Evolutionary conservation across 1,284 basidiomycete genomes (phyloP).

Genomic region (Ceratorhiza oryzae-sativae): DNA sequence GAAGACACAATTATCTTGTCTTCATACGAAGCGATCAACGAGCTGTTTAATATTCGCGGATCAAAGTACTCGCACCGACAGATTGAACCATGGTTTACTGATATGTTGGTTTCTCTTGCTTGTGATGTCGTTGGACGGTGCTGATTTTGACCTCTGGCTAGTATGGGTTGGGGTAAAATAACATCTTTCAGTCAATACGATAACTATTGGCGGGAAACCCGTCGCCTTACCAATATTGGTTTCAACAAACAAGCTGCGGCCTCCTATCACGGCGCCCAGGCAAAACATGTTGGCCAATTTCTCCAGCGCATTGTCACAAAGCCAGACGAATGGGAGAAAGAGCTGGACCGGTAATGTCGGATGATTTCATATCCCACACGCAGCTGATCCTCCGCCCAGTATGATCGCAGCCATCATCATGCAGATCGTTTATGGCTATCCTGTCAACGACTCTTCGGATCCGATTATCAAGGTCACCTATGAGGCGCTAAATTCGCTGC

Average conservation of each 20-base stretch:
- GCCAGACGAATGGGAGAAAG: constrained; percentile 7
- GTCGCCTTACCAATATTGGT: constrained; percentile 5
- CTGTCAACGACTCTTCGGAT: background rate
- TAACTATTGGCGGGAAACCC: constrained; percentile 3
- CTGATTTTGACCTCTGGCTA: background rate
- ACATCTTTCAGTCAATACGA: background rate
- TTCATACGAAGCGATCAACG: background rate
- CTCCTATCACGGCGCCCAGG: constrained; percentile 4
- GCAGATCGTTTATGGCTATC: constrained; percentile 11
- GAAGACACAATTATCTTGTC: constrained; percentile 15
- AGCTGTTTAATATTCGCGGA: constrained; percentile 36
- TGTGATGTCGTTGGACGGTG: background rate
- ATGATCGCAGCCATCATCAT: constrained; percentile 14
- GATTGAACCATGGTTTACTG: background rate
- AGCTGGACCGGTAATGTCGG: background rate
- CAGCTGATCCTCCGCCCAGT: background rate
- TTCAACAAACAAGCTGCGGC: constrained; percentile 16
- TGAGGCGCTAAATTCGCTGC: background rate
- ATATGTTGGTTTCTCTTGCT: constrained; percentile 13
- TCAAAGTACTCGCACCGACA: constrained; percentile 7
- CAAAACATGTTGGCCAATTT: background rate
- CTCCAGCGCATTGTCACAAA: constrained; percentile 3
- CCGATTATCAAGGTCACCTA: background rate
- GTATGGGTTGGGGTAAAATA: constrained; percentile 10
- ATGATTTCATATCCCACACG: background rate